A percentile compares a stretch with the other conserved stretches of the same genome.
Conservation (phyloP, 163 green algal genomes). For the Volvox carteri region DNA sequence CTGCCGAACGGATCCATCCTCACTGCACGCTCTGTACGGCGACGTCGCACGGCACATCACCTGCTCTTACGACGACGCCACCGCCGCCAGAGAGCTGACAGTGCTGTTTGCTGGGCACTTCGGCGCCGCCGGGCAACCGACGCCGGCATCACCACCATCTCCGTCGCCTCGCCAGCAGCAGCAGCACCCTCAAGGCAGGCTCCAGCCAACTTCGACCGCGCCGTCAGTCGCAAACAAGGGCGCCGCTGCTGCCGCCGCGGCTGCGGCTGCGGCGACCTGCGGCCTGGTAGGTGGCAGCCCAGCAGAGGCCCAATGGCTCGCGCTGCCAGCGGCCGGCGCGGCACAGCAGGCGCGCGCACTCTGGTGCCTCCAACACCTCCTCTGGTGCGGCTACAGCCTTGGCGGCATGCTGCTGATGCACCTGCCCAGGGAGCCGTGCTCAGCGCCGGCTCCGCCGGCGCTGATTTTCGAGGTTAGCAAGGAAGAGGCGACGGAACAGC, state of each 20-base stretch:
- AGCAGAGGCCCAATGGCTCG: constrained; percentile 16
- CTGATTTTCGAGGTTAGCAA: constrained; percentile 31
- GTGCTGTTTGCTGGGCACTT: constrained; percentile 20
- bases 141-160: background rate
- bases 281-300: background rate
- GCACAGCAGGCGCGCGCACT: constrained; percentile 12
- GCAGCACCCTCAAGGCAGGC: background rate
- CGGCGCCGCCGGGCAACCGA: background rate
- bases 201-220: background rate
- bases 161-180: constrained; percentile 18
- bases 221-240: background rate
- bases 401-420: constrained; percentile 33
- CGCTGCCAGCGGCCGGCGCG: background rate
- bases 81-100: constrained; percentile 26
- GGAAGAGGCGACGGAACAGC: constrained; percentile 39
- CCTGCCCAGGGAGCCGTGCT: background rate
- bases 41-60: constrained; percentile 25
- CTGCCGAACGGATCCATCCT: constrained; percentile 22
- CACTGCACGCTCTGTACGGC: constrained; percentile 46
- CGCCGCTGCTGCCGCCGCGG: background rate
- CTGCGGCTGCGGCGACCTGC: background rate
- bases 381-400: constrained; percentile 53
- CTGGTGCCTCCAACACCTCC: constrained; percentile 36
- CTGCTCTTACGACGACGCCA: constrained; percentile 25
- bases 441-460: background rate